Evolutionary conservation across 2,329 filamentous ascomycete genomes (phyloP).

Genomic region (Penicillium rolfsii): DNA sequence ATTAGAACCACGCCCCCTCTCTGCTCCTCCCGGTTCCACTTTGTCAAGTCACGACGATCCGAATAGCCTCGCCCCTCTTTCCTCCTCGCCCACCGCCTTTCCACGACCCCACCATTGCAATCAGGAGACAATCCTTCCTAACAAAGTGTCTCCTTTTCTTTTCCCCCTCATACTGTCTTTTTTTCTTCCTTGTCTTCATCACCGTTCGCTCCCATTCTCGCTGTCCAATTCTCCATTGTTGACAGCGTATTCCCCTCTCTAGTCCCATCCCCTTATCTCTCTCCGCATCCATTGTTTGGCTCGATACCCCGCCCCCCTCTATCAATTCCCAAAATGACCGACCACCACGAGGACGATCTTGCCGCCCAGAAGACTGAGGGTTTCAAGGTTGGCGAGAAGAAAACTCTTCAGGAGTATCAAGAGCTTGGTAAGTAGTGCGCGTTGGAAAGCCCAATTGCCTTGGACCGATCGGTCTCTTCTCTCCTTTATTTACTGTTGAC

Average conservation of each 20-base stretch:
- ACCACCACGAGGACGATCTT: slow-evolving; percentile 76
- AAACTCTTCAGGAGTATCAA: slow-evolving; percentile 92
- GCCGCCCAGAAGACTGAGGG: slow-evolving; percentile 86
- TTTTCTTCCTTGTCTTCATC: slow-evolving; percentile 15
- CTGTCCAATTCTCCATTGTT: not conserved
- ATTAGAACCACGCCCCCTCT: not conserved
- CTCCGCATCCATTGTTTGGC: slow-evolving; percentile 11
- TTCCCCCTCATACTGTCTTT: slow-evolving; percentile 8
- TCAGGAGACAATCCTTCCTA: slow-evolving; percentile 24
- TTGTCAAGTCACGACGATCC: slow-evolving; percentile 15
- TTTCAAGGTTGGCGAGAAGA: slow-evolving; percentile 99
- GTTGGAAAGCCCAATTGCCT: not conserved
- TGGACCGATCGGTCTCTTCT: not conserved
- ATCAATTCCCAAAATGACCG: slow-evolving; percentile 60
- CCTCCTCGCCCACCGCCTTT: slow-evolving; percentile 37
- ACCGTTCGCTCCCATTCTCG: slow-evolving; percentile 11
- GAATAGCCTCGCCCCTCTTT: slow-evolving; percentile 34
- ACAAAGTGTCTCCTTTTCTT: slow-evolving; percentile 4
- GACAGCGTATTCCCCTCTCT: not conserved
- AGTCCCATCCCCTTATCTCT: not conserved
- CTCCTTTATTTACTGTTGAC: not conserved
- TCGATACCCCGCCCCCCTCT: slow-evolving; percentile 22
- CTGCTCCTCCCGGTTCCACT: not conserved
- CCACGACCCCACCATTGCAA: slow-evolving; percentile 30
- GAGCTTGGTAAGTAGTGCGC: slow-evolving; percentile 74